These are phyloP conservation scores for Xylariaceae sp. DNA, from an alignment of 2,329 filamentous ascomycete genomes.

Conservation along the genomic window DNA sequence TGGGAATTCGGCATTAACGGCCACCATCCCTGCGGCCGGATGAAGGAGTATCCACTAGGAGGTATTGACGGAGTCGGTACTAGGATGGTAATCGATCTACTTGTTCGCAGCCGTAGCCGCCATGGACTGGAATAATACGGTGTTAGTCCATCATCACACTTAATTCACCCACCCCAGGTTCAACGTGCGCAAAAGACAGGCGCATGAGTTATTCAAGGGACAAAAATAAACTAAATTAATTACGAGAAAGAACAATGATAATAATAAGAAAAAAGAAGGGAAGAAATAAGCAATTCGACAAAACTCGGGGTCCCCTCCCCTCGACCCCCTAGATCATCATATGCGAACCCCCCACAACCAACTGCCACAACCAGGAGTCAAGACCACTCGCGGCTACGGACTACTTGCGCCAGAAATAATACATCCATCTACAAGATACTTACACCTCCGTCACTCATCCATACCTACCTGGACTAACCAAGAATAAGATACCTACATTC, in stretches of 20 bases:
- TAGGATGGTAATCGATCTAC: background rate
- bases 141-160: slow-evolving; percentile 14
- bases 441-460: no score
- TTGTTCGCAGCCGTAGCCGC: slow-evolving; percentile 4
- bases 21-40: slow-evolving; percentile 29
- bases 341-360: background rate
- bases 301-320: slow-evolving; percentile 7
- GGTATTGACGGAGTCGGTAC: background rate
- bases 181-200: background rate
- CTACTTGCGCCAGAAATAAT: no score
- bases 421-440: no score
- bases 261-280: slow-evolving; percentile 13
- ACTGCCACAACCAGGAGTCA: background rate
- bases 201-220: slow-evolving; percentile 1
- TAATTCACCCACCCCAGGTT: slow-evolving; percentile 13
- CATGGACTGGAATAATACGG: slow-evolving; percentile 17
- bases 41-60: slow-evolving; percentile 18
- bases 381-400: slow-evolving; percentile 2
- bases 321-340: background rate
- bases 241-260: background rate
- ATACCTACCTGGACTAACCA: background rate
- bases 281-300: slow-evolving; percentile 7
- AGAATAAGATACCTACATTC: slow-evolving; percentile 3
- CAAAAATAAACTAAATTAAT: background rate
- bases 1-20: slow-evolving; percentile 29